phyloP scores from a whole-genome alignment of 2,329 filamentous ascomycete genomes.

The Acephala macrosclerotiorum region DNA sequence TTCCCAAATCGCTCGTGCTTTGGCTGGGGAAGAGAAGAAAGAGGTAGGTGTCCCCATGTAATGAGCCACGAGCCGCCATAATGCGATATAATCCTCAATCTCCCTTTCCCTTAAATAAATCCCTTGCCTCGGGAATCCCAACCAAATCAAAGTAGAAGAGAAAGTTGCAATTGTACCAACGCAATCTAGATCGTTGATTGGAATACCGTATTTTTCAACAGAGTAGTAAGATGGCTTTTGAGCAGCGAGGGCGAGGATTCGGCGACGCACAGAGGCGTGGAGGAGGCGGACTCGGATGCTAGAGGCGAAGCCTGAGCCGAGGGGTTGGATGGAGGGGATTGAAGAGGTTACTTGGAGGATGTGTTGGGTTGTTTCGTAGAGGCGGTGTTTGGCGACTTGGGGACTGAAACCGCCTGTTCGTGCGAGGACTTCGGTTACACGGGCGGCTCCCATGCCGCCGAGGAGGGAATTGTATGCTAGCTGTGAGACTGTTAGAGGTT shows the following conservation, averaged over 20 bases:
- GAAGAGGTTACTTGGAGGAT: constrained; percentile 74
- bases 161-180: constrained; percentile 77
- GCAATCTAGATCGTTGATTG: constrained; percentile 79
- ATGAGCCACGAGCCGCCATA: constrained; percentile 79
- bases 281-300: constrained; percentile 73
- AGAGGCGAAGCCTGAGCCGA: constrained; percentile 69
- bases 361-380: constrained; percentile 79
- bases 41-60: constrained; percentile 73
- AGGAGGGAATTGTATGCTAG: constrained; percentile 66
- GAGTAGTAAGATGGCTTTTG: constrained; percentile 68
- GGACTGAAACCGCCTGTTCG: constrained; percentile 78
- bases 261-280: constrained; percentile 70
- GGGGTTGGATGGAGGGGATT: constrained; percentile 70
- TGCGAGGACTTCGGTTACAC: constrained; percentile 77
- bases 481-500: constrained; percentile 23
- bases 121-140: constrained; percentile 76
- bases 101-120: constrained; percentile 70
- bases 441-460: constrained; percentile 74
- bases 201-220: constrained; percentile 63
- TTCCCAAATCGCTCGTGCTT: constrained; percentile 71
- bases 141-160: constrained; percentile 70
- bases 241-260: constrained; percentile 67
- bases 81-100: constrained; percentile 72
- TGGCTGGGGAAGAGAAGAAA: constrained; percentile 61
- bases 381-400: constrained; percentile 68